A percentile compares a stretch with the other conserved stretches of the same genome.
Evolutionary conservation across 169 alveolate genomes (phyloP).

Genomic region (Pseudocohnilembus persalinus): DNA sequence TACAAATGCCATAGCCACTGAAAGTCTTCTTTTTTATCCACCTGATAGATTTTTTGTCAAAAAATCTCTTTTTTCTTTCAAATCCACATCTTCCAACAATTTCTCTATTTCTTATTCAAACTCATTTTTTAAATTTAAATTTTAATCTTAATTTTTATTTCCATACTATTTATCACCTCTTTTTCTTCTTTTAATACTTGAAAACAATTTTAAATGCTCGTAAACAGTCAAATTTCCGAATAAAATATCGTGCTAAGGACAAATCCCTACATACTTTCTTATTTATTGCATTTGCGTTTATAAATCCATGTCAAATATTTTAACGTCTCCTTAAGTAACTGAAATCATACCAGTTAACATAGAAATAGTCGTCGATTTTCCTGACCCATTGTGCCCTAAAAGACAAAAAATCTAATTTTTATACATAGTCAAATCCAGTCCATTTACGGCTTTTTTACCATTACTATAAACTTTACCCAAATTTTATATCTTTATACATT

Average conservation of each 20-base stretch:
- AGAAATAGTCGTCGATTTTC: slow-evolving; percentile 84
- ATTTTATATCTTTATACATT: slow-evolving; percentile 45
- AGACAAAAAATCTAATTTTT: slow-evolving; percentile 35
- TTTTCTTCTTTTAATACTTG: slow-evolving; percentile 76
- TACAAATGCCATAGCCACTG: slow-evolving; percentile 69
- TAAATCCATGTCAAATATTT: slow-evolving; percentile 44
- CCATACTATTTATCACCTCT: too few species aligned
- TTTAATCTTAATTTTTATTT: too few species aligned
- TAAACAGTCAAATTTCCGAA: slow-evolving; percentile 79
- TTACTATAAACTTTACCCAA: slow-evolving; percentile 56
- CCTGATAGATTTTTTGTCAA: slow-evolving; percentile 65
- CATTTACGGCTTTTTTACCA: slow-evolving; percentile 66
- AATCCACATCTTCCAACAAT: slow-evolving; percentile 56
- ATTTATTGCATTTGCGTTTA: slow-evolving; percentile 49
- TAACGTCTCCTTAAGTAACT: slow-evolving; percentile 51
- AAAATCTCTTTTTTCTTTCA: slow-evolving; percentile 50
- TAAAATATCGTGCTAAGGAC: slow-evolving; percentile 87
- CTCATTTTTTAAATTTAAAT: too few species aligned
- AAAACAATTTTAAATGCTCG: slow-evolving; percentile 82
- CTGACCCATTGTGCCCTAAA: slow-evolving; percentile 91
- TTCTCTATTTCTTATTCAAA: slow-evolving; percentile 14
- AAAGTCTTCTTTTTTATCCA: slow-evolving; percentile 76
- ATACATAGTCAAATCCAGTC: neutral
- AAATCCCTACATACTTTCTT: slow-evolving; percentile 79
- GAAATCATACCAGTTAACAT: slow-evolving; percentile 74